phyloP scores from a whole-genome alignment of 1,284 basidiomycete genomes.

The Moesziomyces parantarcticus region DNA sequence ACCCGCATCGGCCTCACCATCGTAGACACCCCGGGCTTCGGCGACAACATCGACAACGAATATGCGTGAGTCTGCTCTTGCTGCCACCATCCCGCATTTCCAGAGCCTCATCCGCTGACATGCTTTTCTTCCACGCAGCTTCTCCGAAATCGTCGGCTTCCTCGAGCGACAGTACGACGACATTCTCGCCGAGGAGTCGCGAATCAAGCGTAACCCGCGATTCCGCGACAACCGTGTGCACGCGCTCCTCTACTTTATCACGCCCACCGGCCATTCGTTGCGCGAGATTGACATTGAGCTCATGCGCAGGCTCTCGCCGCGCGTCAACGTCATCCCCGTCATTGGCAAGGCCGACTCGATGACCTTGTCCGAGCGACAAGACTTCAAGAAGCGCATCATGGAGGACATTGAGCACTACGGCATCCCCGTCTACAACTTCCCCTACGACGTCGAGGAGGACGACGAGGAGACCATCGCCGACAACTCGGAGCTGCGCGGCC shows the following conservation, averaged over 20 bases:
- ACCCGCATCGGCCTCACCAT: constrained; percentile 97
- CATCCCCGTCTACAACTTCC: constrained; percentile 99
- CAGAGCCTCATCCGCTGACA: background rate
- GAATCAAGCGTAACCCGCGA: constrained; percentile 99
- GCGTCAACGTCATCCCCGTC: constrained; percentile 97
- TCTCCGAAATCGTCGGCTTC: constrained; percentile 88
- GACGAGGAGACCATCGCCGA: constrained; percentile 99
- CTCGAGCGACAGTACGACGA: constrained; percentile 99
- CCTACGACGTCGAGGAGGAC: constrained; percentile 96
- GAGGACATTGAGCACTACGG: constrained; percentile 99
- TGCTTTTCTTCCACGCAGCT: constrained; percentile 37
- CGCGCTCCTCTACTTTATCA: constrained; percentile 97
- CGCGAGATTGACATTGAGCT: constrained; percentile 95
- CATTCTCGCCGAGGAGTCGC: constrained; percentile 96
- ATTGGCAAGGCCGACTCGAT: constrained; percentile 96
- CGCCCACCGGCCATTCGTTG: constrained; percentile 87
- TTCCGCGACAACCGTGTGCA: constrained; percentile 93
- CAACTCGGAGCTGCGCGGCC: constrained; percentile 73
- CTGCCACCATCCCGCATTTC: background rate
- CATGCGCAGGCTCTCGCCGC: constrained; percentile 64
- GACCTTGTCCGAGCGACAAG: constrained; percentile 74
- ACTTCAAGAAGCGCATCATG: constrained; percentile 98
- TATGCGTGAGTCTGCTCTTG: constrained; percentile 78
- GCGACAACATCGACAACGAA: constrained; percentile 99
- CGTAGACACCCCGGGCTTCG: constrained; percentile 98